Percentiles rank a stretch among this genome's conserved stretches.
Evolutionary conservation across 805 yeast genomes (phyloP).

Genomic region (Phaffomyces antillensis): DNA sequence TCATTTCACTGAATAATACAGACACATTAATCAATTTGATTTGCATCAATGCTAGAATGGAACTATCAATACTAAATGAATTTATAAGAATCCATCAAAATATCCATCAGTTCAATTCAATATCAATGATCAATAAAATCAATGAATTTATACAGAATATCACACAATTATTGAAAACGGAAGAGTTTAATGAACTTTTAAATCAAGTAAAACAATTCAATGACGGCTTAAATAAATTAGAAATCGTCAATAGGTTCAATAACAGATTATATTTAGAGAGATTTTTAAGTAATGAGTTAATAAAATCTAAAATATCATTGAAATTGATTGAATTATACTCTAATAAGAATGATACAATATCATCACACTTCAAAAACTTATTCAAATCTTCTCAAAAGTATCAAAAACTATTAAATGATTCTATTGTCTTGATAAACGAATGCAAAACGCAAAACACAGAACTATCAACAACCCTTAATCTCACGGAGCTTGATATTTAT

Average conservation of each 20-base stretch:
- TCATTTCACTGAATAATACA: neutral
- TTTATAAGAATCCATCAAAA: neutral
- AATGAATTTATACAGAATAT: neutral
- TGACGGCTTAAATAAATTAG: neutral
- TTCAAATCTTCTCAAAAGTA: neutral
- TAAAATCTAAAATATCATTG: neutral
- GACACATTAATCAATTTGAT: constrained; percentile 1
- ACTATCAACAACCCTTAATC: neutral
- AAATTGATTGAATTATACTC: neutral
- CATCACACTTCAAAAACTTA: neutral
- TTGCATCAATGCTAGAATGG: neutral
- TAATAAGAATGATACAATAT: neutral
- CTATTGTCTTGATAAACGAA: neutral
- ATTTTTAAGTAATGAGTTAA: neutral
- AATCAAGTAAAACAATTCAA: neutral
- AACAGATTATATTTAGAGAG: constrained; percentile 1
- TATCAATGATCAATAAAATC: neutral
- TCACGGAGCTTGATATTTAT: no score
- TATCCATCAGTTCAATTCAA: neutral
- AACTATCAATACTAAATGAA: neutral
- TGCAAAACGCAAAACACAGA: neutral
- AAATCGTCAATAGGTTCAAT: neutral
- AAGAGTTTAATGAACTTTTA: neutral
- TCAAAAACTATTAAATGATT: neutral
- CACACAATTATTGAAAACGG: neutral